Base-by-base conservation (phyloP, 495 filamentous ascomycete species). In the Peziza echinospora region DNA sequence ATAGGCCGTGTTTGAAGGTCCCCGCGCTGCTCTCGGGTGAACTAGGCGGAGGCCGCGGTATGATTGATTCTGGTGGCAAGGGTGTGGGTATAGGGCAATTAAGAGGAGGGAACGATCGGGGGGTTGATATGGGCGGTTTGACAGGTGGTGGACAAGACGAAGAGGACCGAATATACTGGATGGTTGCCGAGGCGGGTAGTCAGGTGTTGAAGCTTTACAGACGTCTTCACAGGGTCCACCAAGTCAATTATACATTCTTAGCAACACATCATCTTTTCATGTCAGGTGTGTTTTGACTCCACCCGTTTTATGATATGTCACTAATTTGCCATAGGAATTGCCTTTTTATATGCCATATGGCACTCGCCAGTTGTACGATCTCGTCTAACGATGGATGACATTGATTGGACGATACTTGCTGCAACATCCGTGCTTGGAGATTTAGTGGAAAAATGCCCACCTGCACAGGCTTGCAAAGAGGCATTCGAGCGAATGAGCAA, bases 251-350 rank as follows among this genome's bases (percentile, higher is more conserved):
- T 55, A 94, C 87, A 0, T 96, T 86, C 62, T 64, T 96, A 43
- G 84, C 87, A n/a, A 94, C 87, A 2, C 87, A 94, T 60, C 87
- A 96, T 62, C 69, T 94, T 16, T 96, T 96, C 62, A 93, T 93
- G 82, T 86, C 87, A 16, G 87, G 77, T 76, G 67, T 56, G 64
- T 53, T n/a, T n/a, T n/a, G n/a, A n/a, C 17, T 24, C 47, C 24
- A n/a, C 17, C 41, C 17, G n/a, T n/a, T n/a, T n/a, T n/a, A n/a
- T n/a, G n/a, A n/a, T n/a, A n/a, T n/a, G n/a, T n/a, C 5, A 22
- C 44, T 37, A 6, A 19, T 19, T 28, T 9, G 5, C n/a, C n/a
- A 28, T 49, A 78, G 75, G 86, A 19, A 93, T 94, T 44, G 89
- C 87, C 4, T 96, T 93, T 60, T 71, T 96, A 5, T 96, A 93